Percentiles rank a stretch among this genome's conserved stretches.
phyloP scores from a whole-genome alignment of 345 rosid species.

The Eucalyptus victrix region DNA sequence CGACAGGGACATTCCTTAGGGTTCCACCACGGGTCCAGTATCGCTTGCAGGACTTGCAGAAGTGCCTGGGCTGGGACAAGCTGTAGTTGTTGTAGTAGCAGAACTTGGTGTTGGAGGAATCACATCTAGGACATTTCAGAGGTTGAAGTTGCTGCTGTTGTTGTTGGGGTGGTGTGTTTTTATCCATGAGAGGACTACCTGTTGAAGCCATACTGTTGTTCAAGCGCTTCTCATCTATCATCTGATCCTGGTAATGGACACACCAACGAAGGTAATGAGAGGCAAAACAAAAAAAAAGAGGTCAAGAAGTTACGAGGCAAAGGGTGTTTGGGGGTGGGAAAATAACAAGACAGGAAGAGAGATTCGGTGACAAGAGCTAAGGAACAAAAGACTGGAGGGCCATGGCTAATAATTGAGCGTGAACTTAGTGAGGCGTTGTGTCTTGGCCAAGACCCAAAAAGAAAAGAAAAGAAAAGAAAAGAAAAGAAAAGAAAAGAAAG shows the following conservation, averaged over 20 bases:
- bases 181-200: constrained; percentile 17
- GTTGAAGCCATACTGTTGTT: constrained; percentile 17
- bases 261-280: neutral
- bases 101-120: constrained; percentile 53
- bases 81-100: constrained; percentile 73
- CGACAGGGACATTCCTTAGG: constrained; percentile 56
- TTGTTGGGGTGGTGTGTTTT: constrained; percentile 10
- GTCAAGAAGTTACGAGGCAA: neutral
- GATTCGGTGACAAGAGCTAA: constrained; percentile 54
- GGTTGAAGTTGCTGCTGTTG: constrained; percentile 11
- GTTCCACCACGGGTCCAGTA: constrained; percentile 77
- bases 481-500: neutral
- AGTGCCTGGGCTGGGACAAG: constrained; percentile 59
- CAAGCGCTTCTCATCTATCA: constrained; percentile 38
- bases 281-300: neutral
- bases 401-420: constrained; percentile 31
- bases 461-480: neutral
- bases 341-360: neutral
- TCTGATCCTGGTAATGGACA: neutral
- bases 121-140: constrained; percentile 56
- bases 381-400: constrained; percentile 34
- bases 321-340: neutral
- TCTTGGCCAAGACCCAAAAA: neutral
- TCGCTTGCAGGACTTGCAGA: constrained; percentile 59
- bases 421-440: neutral